These are phyloP conservation scores for Astrephomene gubernaculifera DNA, from an alignment of 139 green algal genomes.

Conservation along the genomic window DNA sequence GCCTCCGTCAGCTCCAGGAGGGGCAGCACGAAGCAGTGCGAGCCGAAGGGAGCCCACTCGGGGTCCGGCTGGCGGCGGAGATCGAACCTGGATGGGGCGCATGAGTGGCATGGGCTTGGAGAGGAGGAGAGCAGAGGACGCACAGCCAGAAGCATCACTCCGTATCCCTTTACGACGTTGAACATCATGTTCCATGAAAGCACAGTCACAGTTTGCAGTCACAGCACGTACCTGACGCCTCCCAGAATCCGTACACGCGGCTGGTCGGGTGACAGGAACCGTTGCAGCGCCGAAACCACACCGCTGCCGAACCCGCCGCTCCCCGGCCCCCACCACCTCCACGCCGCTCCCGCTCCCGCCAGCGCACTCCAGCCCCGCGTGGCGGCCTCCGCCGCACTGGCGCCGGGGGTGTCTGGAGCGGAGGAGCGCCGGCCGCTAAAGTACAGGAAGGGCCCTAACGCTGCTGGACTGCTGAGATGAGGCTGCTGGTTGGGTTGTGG, in stretches of 20 bases:
- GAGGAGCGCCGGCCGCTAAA: constrained; percentile 82
- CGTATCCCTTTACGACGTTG: background rate
- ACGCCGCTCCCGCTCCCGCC: constrained; percentile 80
- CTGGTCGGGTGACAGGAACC: constrained; percentile 74
- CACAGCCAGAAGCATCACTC: no score
- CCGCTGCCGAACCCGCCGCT: constrained; percentile 58
- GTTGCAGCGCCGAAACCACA: constrained; percentile 67
- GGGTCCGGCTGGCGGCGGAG: constrained; percentile 27
- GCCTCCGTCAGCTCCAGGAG: constrained; percentile 80
- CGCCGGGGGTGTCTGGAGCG: constrained; percentile 72
- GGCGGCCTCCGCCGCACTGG: constrained; percentile 58
- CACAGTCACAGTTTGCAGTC: no score
- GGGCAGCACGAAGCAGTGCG: constrained; percentile 86
- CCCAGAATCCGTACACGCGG: constrained; percentile 81
- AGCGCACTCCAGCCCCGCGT: constrained; percentile 63
- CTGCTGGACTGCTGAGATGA: constrained; percentile 19
- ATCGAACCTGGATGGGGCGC: constrained; percentile 67
- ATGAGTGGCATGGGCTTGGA: no score
- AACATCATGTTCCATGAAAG: background rate
- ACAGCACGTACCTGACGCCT: constrained; percentile 78
- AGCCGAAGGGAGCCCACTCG: constrained; percentile 74
- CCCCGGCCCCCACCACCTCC: constrained; percentile 78
- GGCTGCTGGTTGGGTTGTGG: background rate
- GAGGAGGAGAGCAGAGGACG: no score
- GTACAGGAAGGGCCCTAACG: constrained; percentile 64